Evolutionary conservation across 257 asterid species (phyloP), one percentile per base, ranked within the genome.

Genomic region (Scutellaria baicalensis): DNA sequence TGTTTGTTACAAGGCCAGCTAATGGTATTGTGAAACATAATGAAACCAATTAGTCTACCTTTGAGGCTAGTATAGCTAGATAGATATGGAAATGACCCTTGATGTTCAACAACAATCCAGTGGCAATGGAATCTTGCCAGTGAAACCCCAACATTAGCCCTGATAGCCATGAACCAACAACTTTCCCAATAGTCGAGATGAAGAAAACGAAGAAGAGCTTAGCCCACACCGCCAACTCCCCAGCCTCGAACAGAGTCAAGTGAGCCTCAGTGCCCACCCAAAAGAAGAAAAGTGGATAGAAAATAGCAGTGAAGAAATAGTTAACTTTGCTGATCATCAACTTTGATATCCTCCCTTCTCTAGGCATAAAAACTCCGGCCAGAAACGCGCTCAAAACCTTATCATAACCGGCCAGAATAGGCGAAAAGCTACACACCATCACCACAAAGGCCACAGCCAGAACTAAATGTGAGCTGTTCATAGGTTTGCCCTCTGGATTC

Each of bases 1-100:
- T 27, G 5, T 27, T 27, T 5, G 4, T 27, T 27, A 27, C 4
- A 27, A 27, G 33, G 4, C 4, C 33, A 27, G 0, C 33, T 27
- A 27, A 27, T 27, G 2, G 2, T 5, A 27, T 27, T 27, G 33
- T 27, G 33, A 27, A 1, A 27, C 4, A 3, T n/a, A n/a, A n/a
- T 2, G 33, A 27, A 27, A 27, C 27, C 27, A 35, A 27, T 9
- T 6, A 14, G 40, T 93, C 75, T 85, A 92, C 98, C 31, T 39
- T 66, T 0, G 75, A 36, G 20, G 95, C 84, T 81, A 82, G 78
- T 3, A 89, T 75, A 54, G 97, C 95, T 75, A 93, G 50, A 82
- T 87, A 93, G 68, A 91, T 82, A 51, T 91, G 96, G 71, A 87
- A 93, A 68, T 89, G 96, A 0, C 97, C 99, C 81, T 93, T 93